These are phyloP conservation scores for Apiospora saccharicola DNA, from an alignment of 2,329 filamentous ascomycete genomes.

Conservation along the genomic window DNA sequence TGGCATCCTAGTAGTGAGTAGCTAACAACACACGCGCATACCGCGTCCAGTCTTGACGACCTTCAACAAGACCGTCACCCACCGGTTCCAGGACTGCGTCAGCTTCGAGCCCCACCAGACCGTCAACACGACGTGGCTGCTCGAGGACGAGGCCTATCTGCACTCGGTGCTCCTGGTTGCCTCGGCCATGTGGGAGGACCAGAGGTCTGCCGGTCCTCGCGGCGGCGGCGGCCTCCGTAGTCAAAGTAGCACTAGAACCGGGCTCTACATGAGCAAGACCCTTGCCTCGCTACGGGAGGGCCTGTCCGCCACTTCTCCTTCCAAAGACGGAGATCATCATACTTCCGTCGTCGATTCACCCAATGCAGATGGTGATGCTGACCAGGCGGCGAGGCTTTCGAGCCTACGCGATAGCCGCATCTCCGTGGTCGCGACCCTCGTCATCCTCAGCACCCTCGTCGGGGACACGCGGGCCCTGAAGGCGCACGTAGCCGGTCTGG, in stretches of 20 bases:
- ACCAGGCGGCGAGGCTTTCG: neutral
- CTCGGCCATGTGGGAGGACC: neutral
- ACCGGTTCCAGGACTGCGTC: neutral
- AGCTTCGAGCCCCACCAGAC: neutral
- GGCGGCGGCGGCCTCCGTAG: neutral
- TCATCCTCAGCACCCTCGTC: neutral
- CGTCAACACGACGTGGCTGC: slow-evolving; percentile 4
- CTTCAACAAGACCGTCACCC: neutral
- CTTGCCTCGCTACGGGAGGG: neutral
- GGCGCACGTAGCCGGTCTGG: neutral
- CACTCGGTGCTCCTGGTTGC: slow-evolving; percentile 3
- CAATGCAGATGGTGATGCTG: neutral
- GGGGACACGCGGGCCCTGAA: neutral
- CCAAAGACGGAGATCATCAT: too few species aligned
- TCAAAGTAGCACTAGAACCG: neutral
- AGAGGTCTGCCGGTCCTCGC: neutral
- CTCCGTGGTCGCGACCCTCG: neutral
- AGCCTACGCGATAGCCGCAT: neutral
- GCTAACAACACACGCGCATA: neutral
- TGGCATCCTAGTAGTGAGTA: too few species aligned
- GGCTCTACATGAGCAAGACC: neutral
- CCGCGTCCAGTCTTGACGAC: neutral
- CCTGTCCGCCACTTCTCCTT: neutral
- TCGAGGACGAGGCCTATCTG: neutral
- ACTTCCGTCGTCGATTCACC: too few species aligned